Conservation (phyloP, 2,329 filamentous ascomycete genomes). For the Cyanodermella asteris region DNA sequence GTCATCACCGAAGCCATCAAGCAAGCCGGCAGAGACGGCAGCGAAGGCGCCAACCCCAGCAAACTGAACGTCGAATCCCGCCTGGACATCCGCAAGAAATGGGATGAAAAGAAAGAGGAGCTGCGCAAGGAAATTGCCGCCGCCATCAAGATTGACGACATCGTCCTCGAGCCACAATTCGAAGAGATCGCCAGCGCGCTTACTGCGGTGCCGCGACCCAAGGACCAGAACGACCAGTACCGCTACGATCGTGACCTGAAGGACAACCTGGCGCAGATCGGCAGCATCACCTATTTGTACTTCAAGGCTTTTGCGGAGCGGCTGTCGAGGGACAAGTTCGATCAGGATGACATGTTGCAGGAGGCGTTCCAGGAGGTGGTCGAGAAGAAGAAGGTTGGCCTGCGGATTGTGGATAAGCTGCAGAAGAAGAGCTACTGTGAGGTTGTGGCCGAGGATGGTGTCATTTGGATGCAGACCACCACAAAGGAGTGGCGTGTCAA, state of each 20-base stretch:
- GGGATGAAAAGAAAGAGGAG: constrained; percentile 25
- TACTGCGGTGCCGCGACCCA: too few relatives aligned
- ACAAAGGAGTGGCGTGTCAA: constrained; percentile 19
- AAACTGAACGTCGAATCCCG: too few relatives aligned
- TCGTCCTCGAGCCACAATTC: constrained; percentile 22
- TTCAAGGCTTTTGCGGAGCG: constrained; percentile 3
- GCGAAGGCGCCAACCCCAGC: constrained; percentile 8
- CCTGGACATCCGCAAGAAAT: constrained; percentile 23
- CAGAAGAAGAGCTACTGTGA: constrained; percentile 23
- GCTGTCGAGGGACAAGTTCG: constrained; percentile 13
- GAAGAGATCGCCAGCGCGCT: too few relatives aligned
- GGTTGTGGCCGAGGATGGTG: constrained; percentile 25
- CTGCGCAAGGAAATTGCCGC: too few relatives aligned
- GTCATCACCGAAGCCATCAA: constrained; percentile 26
- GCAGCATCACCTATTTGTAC: constrained; percentile 17
- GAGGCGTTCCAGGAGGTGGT: constrained; percentile 28
- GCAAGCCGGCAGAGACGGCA: constrained; percentile 15
- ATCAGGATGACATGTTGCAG: constrained; percentile 21
- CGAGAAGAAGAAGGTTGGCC: constrained; percentile 20
- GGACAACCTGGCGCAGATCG: constrained; percentile 18
- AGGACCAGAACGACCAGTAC: too few relatives aligned
- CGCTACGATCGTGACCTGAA: constrained; percentile 11
- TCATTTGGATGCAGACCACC: constrained; percentile 27
- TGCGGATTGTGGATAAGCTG: constrained; percentile 27
- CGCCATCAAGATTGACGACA: constrained; percentile 19